Conservation (phyloP, 768 basidiomycete species). For the Auriscalpium vulgare region DNA sequence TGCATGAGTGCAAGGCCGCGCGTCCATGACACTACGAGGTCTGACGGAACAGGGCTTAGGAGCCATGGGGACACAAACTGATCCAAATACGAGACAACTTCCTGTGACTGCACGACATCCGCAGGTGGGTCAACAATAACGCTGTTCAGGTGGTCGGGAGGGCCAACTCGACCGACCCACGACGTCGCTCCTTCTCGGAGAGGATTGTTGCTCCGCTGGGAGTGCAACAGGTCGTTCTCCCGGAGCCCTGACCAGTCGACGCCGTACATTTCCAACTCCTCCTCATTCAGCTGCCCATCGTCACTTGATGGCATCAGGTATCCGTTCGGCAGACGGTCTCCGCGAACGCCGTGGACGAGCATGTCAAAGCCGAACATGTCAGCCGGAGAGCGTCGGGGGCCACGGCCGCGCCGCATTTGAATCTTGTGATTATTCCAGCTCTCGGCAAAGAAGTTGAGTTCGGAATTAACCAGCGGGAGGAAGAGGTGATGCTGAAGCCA, state of each 20-base stretch:
- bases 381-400: slow-evolving; percentile 14
- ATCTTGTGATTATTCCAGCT: slow-evolving; percentile 19
- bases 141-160: background rate
- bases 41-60: background rate
- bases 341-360: slow-evolving; percentile 6
- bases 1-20: background rate
- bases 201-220: slow-evolving; percentile 2
- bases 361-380: slow-evolving; percentile 20
- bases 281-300: background rate
- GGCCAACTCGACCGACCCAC: slow-evolving; percentile 1
- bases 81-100: background rate
- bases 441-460: slow-evolving; percentile 6
- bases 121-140: background rate
- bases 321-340: background rate
- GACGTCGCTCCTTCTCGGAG: background rate
- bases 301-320: background rate
- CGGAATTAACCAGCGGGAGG: slow-evolving; percentile 15
- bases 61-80: background rate
- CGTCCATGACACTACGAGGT: background rate
- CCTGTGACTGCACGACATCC: background rate
- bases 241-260: slow-evolving; percentile 11
- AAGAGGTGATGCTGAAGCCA: slow-evolving; percentile 25
- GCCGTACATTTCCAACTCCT: slow-evolving; percentile 6
- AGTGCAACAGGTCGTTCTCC: background rate
- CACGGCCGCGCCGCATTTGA: slow-evolving; percentile 1